Evolutionary conservation across 371 early-diverging fungal genomes (phyloP), one percentile per base, ranked within the genome.

Genomic region (Amoeboaphelidium protococcarum): DNA sequence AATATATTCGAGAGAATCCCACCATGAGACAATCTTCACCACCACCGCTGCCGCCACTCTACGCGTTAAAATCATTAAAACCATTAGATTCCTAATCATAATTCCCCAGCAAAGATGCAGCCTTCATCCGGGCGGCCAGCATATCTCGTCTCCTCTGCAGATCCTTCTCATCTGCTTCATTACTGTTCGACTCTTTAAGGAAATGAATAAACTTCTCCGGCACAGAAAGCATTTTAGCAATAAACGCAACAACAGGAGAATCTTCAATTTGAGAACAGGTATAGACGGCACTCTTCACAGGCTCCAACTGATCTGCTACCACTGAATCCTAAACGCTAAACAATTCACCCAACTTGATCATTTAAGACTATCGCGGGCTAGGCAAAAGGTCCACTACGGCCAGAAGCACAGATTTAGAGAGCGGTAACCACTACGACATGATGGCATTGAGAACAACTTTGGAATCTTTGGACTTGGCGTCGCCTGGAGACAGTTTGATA

Each of bases 1-100:
- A 81, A 54, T 83, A 94, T 23, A 94, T 65, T 40, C 95, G 70
- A 10, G 90, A 80, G 61, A 92, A 87, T 0, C 92, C 97, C 52
- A 94, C 68, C 37, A 94, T n/a, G n/a, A n/a, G n/a, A n/a, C n/a
- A n/a, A n/a, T n/a, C n/a, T n/a, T n/a, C n/a, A n/a, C n/a, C n/a
- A n/a, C n/a, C n/a, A n/a, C n/a, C n/a, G n/a, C n/a, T n/a, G n/a
- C n/a, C n/a, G n/a, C n/a, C n/a, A n/a, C n/a, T n/a, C n/a, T n/a
- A n/a, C 20, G 22, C 48, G 13, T 56, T 50, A 2, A 0, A 22
- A 1, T 23, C 20, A 13, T 47, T 24, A 1, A 6, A 6, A 2
- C 45, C 50, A 12, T 26, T 20, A 19, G 40, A 6, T 2, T 27
- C 23, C 12, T 41, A 25, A 41, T 13, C 3, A 13, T 20, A 16